A percentile compares a stretch with the other conserved stretches of the same genome.
Evolutionary conservation across 306 rosid species (phyloP).

Genomic region (Citrullus mucosospermus): DNA sequence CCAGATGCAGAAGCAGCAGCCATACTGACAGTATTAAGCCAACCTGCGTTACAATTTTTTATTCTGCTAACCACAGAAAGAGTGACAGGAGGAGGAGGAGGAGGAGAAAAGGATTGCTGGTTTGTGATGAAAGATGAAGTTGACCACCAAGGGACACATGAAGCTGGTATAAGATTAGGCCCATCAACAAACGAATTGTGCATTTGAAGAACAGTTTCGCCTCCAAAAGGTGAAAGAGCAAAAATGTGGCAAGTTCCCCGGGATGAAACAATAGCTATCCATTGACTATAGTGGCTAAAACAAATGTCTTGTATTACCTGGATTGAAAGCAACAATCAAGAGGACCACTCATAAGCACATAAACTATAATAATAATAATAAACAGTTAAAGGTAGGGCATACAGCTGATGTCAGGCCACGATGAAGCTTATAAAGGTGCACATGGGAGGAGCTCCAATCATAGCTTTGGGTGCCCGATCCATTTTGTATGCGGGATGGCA

Average conservation of each 20-base stretch:
- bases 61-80: constrained; percentile 95
- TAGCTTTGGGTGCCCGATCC: constrained; percentile 49
- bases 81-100: constrained; percentile 59
- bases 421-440: constrained; percentile 84
- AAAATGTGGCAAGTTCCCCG: constrained; percentile 82
- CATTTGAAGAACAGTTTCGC: constrained; percentile 61
- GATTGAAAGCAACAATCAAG: constrained; percentile 14
- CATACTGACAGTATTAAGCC: constrained; percentile 81
- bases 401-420: constrained; percentile 95
- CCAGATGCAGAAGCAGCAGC: constrained; percentile 86
- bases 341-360: constrained; percentile 13
- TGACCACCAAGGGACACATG: constrained; percentile 84
- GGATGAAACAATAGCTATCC: constrained; percentile 74
- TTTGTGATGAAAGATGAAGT: constrained; percentile 50
- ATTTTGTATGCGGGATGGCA: constrained; percentile 53
- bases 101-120: constrained; percentile 44
- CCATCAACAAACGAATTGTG: constrained; percentile 47
- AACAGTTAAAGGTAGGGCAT: constrained; percentile 23
- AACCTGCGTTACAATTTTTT: constrained; percentile 60
- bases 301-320: constrained; percentile 92
- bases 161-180: constrained; percentile 45
- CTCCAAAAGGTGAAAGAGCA: constrained; percentile 77
- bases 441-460: constrained; percentile 67
- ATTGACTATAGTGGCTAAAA: constrained; percentile 74
- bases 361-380: constrained; percentile 6